These are phyloP conservation scores for Aspergillaceae sp. DNA, from an alignment of 2,329 filamentous ascomycete species.

Conservation along the genomic window DNA sequence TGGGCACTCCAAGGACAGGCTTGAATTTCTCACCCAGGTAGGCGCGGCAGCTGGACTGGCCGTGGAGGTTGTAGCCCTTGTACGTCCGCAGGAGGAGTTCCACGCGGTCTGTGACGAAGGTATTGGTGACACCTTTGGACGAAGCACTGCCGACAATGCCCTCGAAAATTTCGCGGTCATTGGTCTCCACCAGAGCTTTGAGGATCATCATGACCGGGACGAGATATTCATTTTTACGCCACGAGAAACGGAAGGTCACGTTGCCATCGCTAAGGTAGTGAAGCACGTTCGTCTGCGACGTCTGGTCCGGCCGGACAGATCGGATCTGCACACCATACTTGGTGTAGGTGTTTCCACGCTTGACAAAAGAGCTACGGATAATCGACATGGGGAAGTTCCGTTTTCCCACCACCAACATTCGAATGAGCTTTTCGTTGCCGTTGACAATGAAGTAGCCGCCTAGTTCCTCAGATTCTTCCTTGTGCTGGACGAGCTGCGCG, in stretches of 20 bases:
- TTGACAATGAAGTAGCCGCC: slow-evolving; percentile 98
- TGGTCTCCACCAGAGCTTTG: slow-evolving; percentile 90
- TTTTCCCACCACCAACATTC: slow-evolving; percentile 80
- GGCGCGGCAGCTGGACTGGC: slow-evolving; percentile 68
- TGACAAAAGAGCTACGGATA: slow-evolving; percentile 78
- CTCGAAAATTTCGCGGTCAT: slow-evolving; percentile 92
- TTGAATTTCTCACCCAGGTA: slow-evolving; percentile 89
- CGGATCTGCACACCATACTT: slow-evolving; percentile 84
- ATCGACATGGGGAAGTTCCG: slow-evolving; percentile 96
- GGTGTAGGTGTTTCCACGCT: slow-evolving; percentile 79
- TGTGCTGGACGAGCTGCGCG: slow-evolving; percentile 68
- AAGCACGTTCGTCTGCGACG: slow-evolving; percentile 91
- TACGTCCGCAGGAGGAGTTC: slow-evolving; percentile 88
- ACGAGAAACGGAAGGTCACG: slow-evolving; percentile 93
- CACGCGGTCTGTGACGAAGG: slow-evolving; percentile 89
- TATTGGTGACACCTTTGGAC: slow-evolving; percentile 72
- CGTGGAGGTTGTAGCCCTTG: slow-evolving; percentile 81
- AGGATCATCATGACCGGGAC: slow-evolving; percentile 93
- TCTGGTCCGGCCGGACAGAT: slow-evolving; percentile 92
- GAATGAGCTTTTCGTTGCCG: slow-evolving; percentile 92
- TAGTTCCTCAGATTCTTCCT: slow-evolving; percentile 93
- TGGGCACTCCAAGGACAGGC: slow-evolving; percentile 72
- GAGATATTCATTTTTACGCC: slow-evolving; percentile 96
- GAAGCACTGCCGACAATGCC: slow-evolving; percentile 71
- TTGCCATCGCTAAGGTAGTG: slow-evolving; percentile 96